Evolutionary conservation across 768 basidiomycete genomes (phyloP), one percentile per base, ranked within the genome.

Genomic region (Suillus occidentalis): DNA sequence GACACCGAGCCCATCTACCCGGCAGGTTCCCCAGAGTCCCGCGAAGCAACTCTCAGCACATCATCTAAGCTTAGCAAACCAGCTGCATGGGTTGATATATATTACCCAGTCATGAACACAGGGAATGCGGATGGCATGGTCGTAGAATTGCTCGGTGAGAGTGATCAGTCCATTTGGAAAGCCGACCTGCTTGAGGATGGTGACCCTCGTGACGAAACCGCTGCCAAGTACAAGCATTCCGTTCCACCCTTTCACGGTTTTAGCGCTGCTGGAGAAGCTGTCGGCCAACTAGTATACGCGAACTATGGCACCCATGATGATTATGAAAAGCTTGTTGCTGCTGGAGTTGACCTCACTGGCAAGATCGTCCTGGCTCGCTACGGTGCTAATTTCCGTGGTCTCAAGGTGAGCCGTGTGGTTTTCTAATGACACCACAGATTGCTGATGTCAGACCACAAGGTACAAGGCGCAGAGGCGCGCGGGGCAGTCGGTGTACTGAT

Each of bases 181-280:
- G 94, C 94, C 22, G 85, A 90, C 68, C 79, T 97, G 1, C 81
- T 85, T 34, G 91, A 89, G 69, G 89, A 94, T 66, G 87, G 84
- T 5, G 84, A 87, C 69, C 83, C 85, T 3, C 80, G 84, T 4
- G 96, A 98, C 71, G 82, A 85, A 28, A 88, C 90, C 63, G 91
- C 92, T 6, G 81, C 84, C 63, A 83, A 86, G 66, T 88, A 90
- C 69, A 83, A 81, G 61, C 81, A 89, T 64, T 80, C 85, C 25
- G 84, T 95, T 16, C 88, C 91, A 0, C 77, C 90, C n/a, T 99
- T 91, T 87, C 95, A 96, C 75, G 95, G 94, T 5, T 77, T 93
- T 14, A 93, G 91, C 69, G 84, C 83, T 55, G 86, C 85, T 53
- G 96, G 96, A 1, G 87, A 89, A 65, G 94, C 85, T 20, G 80